Evolutionary conservation across 148 eudicot species (phyloP).

Genomic region (Spergularia marina): DNA sequence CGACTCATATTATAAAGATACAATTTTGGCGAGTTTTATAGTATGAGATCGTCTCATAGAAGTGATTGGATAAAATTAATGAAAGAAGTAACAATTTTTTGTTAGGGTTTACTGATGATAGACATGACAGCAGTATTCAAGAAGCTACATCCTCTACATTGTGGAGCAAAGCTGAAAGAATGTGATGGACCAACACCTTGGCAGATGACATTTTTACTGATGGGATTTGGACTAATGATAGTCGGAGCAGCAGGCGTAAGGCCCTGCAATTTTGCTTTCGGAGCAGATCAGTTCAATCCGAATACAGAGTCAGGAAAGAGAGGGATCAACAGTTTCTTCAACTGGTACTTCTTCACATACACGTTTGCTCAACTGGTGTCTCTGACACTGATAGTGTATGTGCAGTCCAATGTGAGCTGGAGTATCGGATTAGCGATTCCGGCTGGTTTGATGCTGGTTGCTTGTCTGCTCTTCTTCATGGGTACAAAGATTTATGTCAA

Average conservation of each 20-base stretch:
- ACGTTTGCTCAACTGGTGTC: constrained; percentile 81
- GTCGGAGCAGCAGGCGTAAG: constrained; percentile 74
- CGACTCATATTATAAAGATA: no score
- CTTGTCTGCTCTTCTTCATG: constrained; percentile 46
- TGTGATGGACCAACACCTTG: constrained; percentile 56
- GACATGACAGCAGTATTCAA: constrained; percentile 60
- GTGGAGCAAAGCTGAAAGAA: constrained; percentile 30
- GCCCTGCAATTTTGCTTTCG: constrained; percentile 89
- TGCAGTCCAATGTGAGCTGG: constrained; percentile 78
- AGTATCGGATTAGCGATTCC: constrained; percentile 74
- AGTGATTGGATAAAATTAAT: no score
- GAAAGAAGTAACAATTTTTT: no score
- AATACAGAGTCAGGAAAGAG: constrained; percentile 69
- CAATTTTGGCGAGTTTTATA: no score
- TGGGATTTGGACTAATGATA: constrained; percentile 60
- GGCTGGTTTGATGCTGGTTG: constrained; percentile 55
- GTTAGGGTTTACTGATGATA: constrained; percentile 66
- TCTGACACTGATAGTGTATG: constrained; percentile 66
- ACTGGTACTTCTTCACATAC: constrained; percentile 87
- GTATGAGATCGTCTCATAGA: no score
- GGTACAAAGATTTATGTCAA: constrained; percentile 71
- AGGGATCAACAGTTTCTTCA: constrained; percentile 85
- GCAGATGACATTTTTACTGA: constrained; percentile 48
- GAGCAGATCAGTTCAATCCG: constrained; percentile 93
- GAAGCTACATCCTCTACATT: constrained; percentile 65